Conservation (phyloP, 352 stramenopile genomes). For the Globisporangium parvum region DNA sequence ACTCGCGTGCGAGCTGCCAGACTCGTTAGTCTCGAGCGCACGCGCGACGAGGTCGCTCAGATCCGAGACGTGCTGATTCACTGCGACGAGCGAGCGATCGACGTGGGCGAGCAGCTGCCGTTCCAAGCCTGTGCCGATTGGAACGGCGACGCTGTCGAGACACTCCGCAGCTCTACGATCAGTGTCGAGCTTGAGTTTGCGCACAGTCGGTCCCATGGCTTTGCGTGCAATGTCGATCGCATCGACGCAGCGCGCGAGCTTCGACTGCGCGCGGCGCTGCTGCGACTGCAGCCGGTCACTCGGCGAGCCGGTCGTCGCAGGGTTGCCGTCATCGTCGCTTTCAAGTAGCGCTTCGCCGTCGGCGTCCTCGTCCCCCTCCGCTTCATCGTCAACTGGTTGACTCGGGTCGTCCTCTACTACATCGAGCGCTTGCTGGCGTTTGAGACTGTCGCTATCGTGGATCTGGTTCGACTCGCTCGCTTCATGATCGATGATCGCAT, state of each 20-base stretch:
- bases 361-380: background rate
- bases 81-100: conserved; percentile 22
- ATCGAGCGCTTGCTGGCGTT: background rate
- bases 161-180: background rate
- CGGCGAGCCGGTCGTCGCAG: background rate
- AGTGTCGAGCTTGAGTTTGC: conserved; percentile 14
- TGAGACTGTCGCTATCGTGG: background rate
- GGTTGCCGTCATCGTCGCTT: background rate
- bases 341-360: background rate
- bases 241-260: conserved; percentile 31
- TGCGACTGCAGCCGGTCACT: background rate
- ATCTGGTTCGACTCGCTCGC: conserved; percentile 11
- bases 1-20: background rate
- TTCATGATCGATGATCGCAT: conserved; percentile 8
- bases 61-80: conserved; percentile 19
- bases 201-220: conserved; percentile 28
- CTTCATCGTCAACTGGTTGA: conserved; percentile 1
- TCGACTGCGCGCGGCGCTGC: conserved; percentile 9
- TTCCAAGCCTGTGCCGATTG: conserved; percentile 23
- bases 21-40: background rate
- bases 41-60: conserved; percentile 7
- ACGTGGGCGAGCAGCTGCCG: conserved; percentile 24
- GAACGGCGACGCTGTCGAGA: background rate
- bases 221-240: conserved; percentile 41
- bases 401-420: conserved; percentile 1